A percentile compares a stretch with the other conserved stretches of the same genome.
These are phyloP conservation scores for Chaetomiaceae sp. DNA, from an alignment of 2,329 filamentous ascomycete species.

Conservation along the genomic window DNA sequence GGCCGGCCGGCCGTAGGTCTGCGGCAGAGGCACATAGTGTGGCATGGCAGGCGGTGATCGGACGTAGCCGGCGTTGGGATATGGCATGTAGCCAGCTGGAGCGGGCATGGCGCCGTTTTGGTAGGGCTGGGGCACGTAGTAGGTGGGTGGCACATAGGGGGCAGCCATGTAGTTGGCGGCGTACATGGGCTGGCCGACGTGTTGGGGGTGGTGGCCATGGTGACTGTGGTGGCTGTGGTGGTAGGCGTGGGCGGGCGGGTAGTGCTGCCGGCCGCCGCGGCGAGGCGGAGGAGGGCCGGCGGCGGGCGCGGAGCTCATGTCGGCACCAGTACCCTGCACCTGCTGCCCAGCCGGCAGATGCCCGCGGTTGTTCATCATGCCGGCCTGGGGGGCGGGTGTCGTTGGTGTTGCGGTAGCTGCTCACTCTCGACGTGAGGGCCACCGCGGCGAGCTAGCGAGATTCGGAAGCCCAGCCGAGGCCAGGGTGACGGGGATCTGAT, in stretches of 20 bases:
- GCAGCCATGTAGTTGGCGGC: constrained; percentile 38
- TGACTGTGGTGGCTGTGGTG: constrained; percentile 7
- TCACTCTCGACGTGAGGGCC: constrained; percentile 28
- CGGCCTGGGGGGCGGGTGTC: constrained; percentile 47
- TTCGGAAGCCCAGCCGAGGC: constrained; percentile 13
- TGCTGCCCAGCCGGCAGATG: constrained; percentile 72
- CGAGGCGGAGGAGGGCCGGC: constrained; percentile 30
- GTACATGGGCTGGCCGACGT: constrained; percentile 42
- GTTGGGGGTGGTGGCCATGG: constrained; percentile 37
- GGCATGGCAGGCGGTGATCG: constrained; percentile 48
- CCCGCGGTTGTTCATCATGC: constrained; percentile 66
- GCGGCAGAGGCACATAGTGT: constrained; percentile 47
- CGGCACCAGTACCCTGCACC: constrained; percentile 39
- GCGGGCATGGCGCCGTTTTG: constrained; percentile 45
- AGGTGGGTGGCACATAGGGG: constrained; percentile 18
- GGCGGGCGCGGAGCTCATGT: constrained; percentile 27
- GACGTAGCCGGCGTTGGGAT: constrained; percentile 37
- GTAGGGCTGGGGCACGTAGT: constrained; percentile 49
- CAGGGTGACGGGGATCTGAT: neutral
- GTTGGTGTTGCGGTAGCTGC: constrained; percentile 27
- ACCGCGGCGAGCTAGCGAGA: constrained; percentile 22
- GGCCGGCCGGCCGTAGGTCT: constrained; percentile 41
- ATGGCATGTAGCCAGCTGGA: constrained; percentile 39
- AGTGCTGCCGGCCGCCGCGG: constrained; percentile 31
- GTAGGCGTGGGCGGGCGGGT: constrained; percentile 23